Percentiles rank a stretch among this genome's conserved stretches.
These are phyloP conservation scores for Calonectria pteridis DNA, from an alignment of 2,329 filamentous ascomycete genomes.

Conservation along the genomic window DNA sequence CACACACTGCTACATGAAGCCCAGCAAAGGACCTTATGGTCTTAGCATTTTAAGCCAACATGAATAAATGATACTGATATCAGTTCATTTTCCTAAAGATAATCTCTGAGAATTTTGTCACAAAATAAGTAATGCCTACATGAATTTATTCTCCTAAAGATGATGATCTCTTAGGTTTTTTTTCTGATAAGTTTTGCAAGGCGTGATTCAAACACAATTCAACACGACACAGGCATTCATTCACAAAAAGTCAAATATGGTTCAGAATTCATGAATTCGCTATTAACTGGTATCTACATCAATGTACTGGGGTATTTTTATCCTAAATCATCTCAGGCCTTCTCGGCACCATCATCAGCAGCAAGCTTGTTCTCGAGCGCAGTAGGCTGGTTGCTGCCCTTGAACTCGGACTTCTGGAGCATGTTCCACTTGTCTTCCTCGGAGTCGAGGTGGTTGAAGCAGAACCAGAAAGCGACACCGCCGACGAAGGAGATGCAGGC, in stretches of 20 bases:
- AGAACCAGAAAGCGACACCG: slow-evolving; percentile 76
- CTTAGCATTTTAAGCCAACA: no score
- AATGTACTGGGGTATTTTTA: not conserved
- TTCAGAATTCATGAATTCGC: not conserved
- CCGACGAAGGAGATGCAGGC: slow-evolving; percentile 73
- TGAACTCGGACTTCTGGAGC: slow-evolving; percentile 60
- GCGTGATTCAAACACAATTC: not conserved
- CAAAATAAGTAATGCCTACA: no score
- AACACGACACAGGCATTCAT: not conserved
- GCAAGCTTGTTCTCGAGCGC: slow-evolving; percentile 46
- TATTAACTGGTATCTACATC: slow-evolving; percentile 7
- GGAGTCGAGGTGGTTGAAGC: slow-evolving; percentile 73
- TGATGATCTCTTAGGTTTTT: no score
- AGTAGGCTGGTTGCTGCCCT: slow-evolving; percentile 56
- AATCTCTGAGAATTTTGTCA: no score
- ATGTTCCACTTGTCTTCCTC: slow-evolving; percentile 79
- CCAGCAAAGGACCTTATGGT: no score
- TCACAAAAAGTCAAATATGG: not conserved
- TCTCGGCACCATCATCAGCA: slow-evolving; percentile 35
- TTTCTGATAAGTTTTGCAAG: not conserved
- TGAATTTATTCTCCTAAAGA: no score
- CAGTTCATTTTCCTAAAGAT: no score
- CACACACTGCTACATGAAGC: no score
- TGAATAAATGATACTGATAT: no score
- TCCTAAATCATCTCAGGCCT: slow-evolving; percentile 21